These are phyloP conservation scores for Alternaria sp. DNA, from an alignment of 2,329 filamentous ascomycete genomes.

Conservation along the genomic window DNA sequence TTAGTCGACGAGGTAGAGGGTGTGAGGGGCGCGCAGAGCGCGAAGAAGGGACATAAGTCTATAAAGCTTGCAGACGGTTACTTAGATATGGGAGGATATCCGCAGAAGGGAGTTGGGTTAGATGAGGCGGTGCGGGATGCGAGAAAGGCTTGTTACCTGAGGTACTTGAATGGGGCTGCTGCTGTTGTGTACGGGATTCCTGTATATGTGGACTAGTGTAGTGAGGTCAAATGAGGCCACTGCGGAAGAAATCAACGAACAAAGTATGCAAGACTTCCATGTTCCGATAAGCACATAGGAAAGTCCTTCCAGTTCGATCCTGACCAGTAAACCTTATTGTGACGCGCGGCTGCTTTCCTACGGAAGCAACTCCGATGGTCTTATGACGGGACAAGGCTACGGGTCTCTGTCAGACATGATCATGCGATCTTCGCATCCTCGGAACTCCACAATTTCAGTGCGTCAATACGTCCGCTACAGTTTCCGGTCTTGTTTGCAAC, in stretches of 20 bases:
- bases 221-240: slow-evolving; percentile 2
- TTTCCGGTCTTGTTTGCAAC: slow-evolving; percentile 5
- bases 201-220: slow-evolving; percentile 70
- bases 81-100: slow-evolving; percentile 33
- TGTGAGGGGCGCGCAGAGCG: slow-evolving; percentile 27
- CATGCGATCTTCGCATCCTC: slow-evolving; percentile 8
- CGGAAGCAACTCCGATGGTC: slow-evolving; percentile 17
- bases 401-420: slow-evolving; percentile 7
- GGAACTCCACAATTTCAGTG: slow-evolving; percentile 16
- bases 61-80: slow-evolving; percentile 38
- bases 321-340: slow-evolving; percentile 5
- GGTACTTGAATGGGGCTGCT: slow-evolving; percentile 91
- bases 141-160: slow-evolving; percentile 80
- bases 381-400: slow-evolving; percentile 10
- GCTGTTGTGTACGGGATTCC: slow-evolving; percentile 96
- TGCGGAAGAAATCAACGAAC: background rate
- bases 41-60: slow-evolving; percentile 39
- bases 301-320: slow-evolving; percentile 3
- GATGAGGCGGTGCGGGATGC: slow-evolving; percentile 83
- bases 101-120: slow-evolving; percentile 57
- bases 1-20: slow-evolving; percentile 39
- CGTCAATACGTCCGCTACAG: slow-evolving; percentile 3
- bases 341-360: slow-evolving; percentile 12
- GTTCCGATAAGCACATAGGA: slow-evolving; percentile 4
- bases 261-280: background rate